Evolutionary conservation across 306 rosid species (phyloP).

Genomic region (Cucurbita maxima): DNA sequence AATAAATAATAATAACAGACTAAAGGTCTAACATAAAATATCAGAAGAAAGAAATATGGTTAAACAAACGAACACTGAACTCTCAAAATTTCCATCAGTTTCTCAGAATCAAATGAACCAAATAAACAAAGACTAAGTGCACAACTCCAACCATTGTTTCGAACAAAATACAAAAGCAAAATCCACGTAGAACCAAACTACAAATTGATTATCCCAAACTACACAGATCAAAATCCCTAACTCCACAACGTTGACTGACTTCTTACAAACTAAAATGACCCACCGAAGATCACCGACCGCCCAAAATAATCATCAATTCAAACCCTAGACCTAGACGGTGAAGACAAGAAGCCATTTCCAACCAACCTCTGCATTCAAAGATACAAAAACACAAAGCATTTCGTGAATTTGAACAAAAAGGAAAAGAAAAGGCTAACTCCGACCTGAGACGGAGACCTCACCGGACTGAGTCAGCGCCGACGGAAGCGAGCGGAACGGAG

Average conservation of each 20-base stretch:
- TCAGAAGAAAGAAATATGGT: neutral
- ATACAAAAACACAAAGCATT: neutral
- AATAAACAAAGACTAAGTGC: conserved; percentile 1
- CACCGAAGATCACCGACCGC: neutral
- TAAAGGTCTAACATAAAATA: neutral
- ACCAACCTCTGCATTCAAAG: neutral
- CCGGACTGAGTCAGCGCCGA: neutral
- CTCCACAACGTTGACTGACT: conserved; percentile 5
- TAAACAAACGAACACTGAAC: neutral
- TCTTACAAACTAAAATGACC: neutral
- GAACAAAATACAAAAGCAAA: neutral
- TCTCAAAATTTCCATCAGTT: neutral
- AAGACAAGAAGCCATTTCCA: neutral
- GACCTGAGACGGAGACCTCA: neutral
- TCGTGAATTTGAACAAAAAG: neutral
- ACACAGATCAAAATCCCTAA: neutral
- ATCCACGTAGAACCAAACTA: neutral
- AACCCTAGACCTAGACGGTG: conserved; percentile 6
- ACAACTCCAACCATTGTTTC: neutral
- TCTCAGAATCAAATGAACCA: neutral
- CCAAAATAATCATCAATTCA: conserved; percentile 9
- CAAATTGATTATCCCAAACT: neutral
- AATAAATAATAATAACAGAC: neutral
- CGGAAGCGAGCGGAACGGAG: neutral
- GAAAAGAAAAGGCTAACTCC: neutral